Evolutionary conservation across 768 basidiomycete genomes (phyloP), one percentile per base, ranked within the genome.

Genomic region (Galerina sulciceps): DNA sequence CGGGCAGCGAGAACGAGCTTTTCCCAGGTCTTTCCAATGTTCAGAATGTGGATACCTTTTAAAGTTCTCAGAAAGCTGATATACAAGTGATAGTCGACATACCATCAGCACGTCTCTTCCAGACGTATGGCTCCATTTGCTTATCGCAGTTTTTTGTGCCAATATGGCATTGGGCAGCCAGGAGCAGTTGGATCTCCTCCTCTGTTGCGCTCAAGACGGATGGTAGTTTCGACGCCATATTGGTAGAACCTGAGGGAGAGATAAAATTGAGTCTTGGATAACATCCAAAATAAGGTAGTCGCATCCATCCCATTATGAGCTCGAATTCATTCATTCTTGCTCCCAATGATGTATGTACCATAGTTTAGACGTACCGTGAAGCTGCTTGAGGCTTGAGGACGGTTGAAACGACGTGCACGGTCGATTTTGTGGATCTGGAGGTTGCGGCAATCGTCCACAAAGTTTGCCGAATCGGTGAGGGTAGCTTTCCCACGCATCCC

Each of bases 21-120:
- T 80, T 98, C 96, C 96, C 96, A 99, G 65, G 96, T 99, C 86
- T 99, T 99, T 72, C 97, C 97, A 67, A 99, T 91, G 88, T 99
- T 97, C 69, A 98, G 77, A 72, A 99, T 81, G 81, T 99, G 90
- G 76, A 98, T 93, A 66, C 96, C 96, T 97, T 75, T 20, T 54
- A 50, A 62, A 57, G 50, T 13, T 41, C 18, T 46, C 63, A 63
- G 42, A 62, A 57, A 55, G 63, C 45, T 44, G 47, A 40, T 45
- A 31, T 45, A 57, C 53, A 36, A 31, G 20, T 43, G 48, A 45
- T 54, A 36, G 35, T 55, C 18, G 34, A 75, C 91, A 75, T 69
- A 96, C 97, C 97, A 78, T 99, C 97, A 62, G 88, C 74, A 72
- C 97, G 86, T 75, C 96, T 83, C 83, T 96, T 99, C 90, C 89